A percentile compares a stretch with the other conserved stretches of the same genome.
phyloP scores from a whole-genome alignment of 441 rosid genomes.

The Flueggea neowawraea region DNA sequence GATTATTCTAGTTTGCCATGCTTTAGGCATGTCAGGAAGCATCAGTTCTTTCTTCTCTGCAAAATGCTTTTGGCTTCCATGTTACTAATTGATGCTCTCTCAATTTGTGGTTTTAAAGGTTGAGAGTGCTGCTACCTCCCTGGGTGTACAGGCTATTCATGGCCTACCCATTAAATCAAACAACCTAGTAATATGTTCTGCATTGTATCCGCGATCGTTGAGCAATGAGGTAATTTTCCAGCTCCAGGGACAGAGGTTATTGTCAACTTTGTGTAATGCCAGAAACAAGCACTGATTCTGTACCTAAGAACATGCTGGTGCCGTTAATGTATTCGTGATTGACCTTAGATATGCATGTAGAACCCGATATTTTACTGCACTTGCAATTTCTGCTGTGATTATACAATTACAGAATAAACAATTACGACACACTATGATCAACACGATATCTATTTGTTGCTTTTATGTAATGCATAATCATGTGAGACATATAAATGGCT shows the following conservation, averaged over 20 bases:
- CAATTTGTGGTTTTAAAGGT: not conserved
- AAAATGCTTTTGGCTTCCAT: not conserved
- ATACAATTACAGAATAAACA: too few relatives aligned
- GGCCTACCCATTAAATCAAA: not conserved
- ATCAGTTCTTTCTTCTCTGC: too few relatives aligned
- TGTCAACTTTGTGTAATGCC: not conserved
- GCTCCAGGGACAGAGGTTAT: not conserved
- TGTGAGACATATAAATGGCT: too few relatives aligned
- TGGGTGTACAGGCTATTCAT: not conserved
- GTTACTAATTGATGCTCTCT: not conserved
- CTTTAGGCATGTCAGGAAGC: not conserved
- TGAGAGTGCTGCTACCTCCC: not conserved
- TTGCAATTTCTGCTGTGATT: too few relatives aligned
- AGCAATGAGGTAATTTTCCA: not conserved
- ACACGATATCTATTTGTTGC: too few relatives aligned
- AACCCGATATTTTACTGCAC: too few relatives aligned
- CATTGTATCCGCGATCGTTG: not conserved
- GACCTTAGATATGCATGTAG: too few relatives aligned
- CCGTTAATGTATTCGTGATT: too few relatives aligned
- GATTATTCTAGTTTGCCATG: not conserved
- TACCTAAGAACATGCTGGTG: too few relatives aligned
- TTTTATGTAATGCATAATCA: too few relatives aligned
- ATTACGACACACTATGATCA: too few relatives aligned
- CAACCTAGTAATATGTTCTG: not conserved
- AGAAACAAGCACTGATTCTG: too few relatives aligned